phyloP scores from a whole-genome alignment of 1,284 basidiomycete species.

The Polyporus tsugae region DNA sequence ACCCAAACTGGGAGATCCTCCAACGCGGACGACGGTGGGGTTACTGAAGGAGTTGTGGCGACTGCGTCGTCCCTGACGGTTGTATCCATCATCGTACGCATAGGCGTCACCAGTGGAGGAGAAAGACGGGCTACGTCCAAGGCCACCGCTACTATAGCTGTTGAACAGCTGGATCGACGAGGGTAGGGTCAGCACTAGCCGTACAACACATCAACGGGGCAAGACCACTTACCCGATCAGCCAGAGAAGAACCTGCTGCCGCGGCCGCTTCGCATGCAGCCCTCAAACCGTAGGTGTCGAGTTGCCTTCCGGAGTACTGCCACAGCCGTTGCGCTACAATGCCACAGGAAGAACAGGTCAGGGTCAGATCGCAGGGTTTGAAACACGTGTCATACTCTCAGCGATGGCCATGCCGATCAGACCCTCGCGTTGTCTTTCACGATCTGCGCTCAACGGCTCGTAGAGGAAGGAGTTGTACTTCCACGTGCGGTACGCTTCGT shows the following conservation, averaged over 20 bases:
- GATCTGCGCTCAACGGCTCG: constrained; percentile 60
- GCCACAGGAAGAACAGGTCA: neutral
- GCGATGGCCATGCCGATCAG: constrained; percentile 68
- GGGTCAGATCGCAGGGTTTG: constrained; percentile 51
- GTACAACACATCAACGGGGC: neutral
- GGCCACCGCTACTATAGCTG: constrained; percentile 10
- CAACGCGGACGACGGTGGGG: constrained; percentile 28
- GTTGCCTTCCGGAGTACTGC: constrained; percentile 26
- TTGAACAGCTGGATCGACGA: constrained; percentile 21
- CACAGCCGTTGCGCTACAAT: constrained; percentile 28
- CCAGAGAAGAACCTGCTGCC: constrained; percentile 18
- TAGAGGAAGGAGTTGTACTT: constrained; percentile 60
- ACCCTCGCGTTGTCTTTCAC: constrained; percentile 65
- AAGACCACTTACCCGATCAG: constrained; percentile 19
- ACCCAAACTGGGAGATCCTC: constrained; percentile 21
- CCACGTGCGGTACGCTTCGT: constrained; percentile 72
- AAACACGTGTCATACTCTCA: constrained; percentile 65
- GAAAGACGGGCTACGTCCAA: constrained; percentile 24
- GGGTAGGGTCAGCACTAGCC: neutral
- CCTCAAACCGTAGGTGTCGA: constrained; percentile 25
- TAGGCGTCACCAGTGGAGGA: constrained; percentile 23
- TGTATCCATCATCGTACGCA: constrained; percentile 29
- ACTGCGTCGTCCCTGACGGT: constrained; percentile 21
- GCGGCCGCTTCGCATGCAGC: constrained; percentile 29
- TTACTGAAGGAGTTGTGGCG: constrained; percentile 30